These are phyloP conservation scores for Nitzschia putrida DNA, from an alignment of 108 stramenopile genomes.

Conservation along the genomic window DNA sequence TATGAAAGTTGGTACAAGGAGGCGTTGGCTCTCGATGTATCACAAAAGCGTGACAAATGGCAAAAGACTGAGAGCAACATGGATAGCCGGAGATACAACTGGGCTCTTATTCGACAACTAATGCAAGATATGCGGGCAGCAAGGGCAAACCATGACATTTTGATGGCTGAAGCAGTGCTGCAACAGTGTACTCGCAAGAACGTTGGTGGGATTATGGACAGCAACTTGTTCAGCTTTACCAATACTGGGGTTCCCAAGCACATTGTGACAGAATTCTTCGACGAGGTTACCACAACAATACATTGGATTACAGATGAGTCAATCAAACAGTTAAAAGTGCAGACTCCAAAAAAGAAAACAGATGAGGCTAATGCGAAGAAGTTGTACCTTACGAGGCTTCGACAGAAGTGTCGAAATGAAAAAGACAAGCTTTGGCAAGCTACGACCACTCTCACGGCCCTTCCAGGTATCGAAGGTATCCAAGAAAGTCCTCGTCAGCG, in stretches of 20 bases:
- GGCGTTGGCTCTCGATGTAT: slow-evolving; percentile 67
- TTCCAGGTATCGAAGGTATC: not conserved
- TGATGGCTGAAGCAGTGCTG: slow-evolving; percentile 71
- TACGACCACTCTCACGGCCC: slow-evolving; percentile 32
- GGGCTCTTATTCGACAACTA: slow-evolving; percentile 76
- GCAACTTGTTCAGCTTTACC: slow-evolving; percentile 77
- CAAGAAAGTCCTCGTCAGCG: not conserved
- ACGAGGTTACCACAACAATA: slow-evolving; percentile 71
- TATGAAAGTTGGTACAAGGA: slow-evolving; percentile 77
- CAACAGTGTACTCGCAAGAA: slow-evolving; percentile 90
- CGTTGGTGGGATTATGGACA: slow-evolving; percentile 90
- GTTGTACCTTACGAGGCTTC: slow-evolving; percentile 26
- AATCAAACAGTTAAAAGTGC: not conserved
- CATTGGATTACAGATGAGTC: slow-evolving; percentile 72
- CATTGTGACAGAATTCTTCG: slow-evolving; percentile 74
- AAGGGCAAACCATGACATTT: slow-evolving; percentile 48
- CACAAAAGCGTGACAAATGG: slow-evolving; percentile 77
- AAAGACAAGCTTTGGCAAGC: slow-evolving; percentile 38
- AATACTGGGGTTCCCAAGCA: slow-evolving; percentile 84
- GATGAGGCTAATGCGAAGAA: not conserved
- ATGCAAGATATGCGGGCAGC: slow-evolving; percentile 65
- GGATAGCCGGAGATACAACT: slow-evolving; percentile 73
- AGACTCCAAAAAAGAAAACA: not conserved
- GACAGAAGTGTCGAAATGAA: slow-evolving; percentile 29
- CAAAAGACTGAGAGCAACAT: slow-evolving; percentile 18